Evolutionary conservation across 2,329 filamentous ascomycete species (phyloP).

Genomic region (Emmonsiellopsis sp.): DNA sequence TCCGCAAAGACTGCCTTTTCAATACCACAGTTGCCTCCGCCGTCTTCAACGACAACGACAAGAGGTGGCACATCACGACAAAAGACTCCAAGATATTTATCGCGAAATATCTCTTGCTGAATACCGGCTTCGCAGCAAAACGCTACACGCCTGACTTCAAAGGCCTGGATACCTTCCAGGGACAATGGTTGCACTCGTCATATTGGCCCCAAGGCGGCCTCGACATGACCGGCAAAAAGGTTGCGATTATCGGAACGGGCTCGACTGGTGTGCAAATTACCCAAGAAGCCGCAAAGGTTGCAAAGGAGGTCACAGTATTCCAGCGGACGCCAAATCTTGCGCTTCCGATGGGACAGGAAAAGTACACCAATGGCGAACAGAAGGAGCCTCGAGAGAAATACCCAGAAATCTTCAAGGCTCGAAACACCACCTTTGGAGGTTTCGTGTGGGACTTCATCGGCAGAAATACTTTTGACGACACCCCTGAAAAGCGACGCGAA

Average conservation of each 20-base stretch:
- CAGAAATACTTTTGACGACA: slow-evolving; percentile 46
- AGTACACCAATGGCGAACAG: slow-evolving; percentile 21
- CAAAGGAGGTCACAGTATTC: slow-evolving; percentile 14
- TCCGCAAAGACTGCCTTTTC: slow-evolving; percentile 51
- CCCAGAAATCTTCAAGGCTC: slow-evolving; percentile 41
- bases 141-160: slow-evolving; percentile 35
- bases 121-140: slow-evolving; percentile 40
- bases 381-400: slow-evolving; percentile 22
- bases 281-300: slow-evolving; percentile 13
- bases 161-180: slow-evolving; percentile 39
- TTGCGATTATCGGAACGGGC: slow-evolving; percentile 21
- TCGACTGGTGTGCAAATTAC: slow-evolving; percentile 34
- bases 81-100: slow-evolving; percentile 28
- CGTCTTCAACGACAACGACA: slow-evolving; percentile 41
- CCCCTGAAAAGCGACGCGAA: slow-evolving; percentile 39
- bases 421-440: slow-evolving; percentile 46
- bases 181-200: slow-evolving; percentile 36
- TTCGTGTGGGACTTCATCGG: slow-evolving; percentile 47
- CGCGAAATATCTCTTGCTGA: slow-evolving; percentile 32
- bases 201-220: slow-evolving; percentile 27
- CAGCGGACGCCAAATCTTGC: slow-evolving; percentile 18
- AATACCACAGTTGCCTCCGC: slow-evolving; percentile 47
- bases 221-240: slow-evolving; percentile 10
- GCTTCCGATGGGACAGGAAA: slow-evolving; percentile 30
- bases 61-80: slow-evolving; percentile 26